Percentiles rank a stretch among this genome's conserved stretches.
Conservation (phyloP, 2,329 filamentous ascomycete species). For the Chaetomiaceae sp. region DNA sequence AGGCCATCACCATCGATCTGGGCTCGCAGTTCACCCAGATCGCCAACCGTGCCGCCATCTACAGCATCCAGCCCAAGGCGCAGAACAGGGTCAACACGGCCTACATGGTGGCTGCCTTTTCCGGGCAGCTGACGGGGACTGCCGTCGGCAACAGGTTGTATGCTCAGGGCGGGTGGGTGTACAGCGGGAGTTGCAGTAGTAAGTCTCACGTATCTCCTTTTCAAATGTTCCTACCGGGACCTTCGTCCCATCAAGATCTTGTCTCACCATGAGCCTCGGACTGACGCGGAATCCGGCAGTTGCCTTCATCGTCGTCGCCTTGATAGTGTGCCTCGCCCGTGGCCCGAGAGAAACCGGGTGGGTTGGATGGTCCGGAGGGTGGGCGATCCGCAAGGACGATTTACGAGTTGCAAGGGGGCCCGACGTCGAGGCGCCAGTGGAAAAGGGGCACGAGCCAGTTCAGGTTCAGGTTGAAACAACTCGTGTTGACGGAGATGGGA, state of each 20-base stretch:
- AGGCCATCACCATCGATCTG: slow-evolving; percentile 66
- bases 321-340: slow-evolving; percentile 33
- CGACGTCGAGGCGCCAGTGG: background rate
- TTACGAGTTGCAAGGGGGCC: background rate
- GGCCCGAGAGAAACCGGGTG: slow-evolving; percentile 39
- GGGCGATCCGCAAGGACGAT: slow-evolving; percentile 32
- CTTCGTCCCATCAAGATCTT: too few species aligned
- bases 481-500: background rate
- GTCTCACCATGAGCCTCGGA: background rate
- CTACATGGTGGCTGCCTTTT: slow-evolving; percentile 74
- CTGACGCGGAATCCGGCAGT: slow-evolving; percentile 23
- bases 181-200: slow-evolving; percentile 41
- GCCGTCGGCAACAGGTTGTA: slow-evolving; percentile 52
- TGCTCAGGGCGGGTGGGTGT: slow-evolving; percentile 47
- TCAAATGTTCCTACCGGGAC: too few species aligned
- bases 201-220: slow-evolving; percentile 11
- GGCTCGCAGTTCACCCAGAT: slow-evolving; percentile 70
- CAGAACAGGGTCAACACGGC: slow-evolving; percentile 75
- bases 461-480: background rate
- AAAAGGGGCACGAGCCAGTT: too few species aligned
- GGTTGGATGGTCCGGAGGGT: slow-evolving; percentile 41
- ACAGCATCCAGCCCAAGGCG: slow-evolving; percentile 63
- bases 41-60: slow-evolving; percentile 67
- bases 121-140: slow-evolving; percentile 69
- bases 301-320: slow-evolving; percentile 34